Percentiles rank a stretch among this genome's conserved stretches.
phyloP scores from a whole-genome alignment of 164 flowering plant species.

The Saururus chinensis region DNA sequence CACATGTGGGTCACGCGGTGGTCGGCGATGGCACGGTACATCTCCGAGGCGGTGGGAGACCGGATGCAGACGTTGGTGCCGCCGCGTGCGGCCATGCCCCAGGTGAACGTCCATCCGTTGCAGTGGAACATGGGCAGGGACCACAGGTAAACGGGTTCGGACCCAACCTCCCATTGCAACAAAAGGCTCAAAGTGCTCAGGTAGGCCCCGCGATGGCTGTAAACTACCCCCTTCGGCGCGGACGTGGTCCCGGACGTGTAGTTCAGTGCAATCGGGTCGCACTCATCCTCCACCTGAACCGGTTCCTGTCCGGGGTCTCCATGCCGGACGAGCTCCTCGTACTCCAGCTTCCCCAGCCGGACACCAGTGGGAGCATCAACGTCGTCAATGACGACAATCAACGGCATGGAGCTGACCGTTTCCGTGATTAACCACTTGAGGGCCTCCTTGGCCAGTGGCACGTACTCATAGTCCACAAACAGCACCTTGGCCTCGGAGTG shows the following conservation, averaged over 20 bases:
- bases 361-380: slow-evolving; percentile 41
- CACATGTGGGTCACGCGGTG: slow-evolving; percentile 90
- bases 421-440: slow-evolving; percentile 11
- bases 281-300: slow-evolving; percentile 38
- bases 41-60: slow-evolving; percentile 44
- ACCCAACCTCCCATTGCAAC: slow-evolving; percentile 68
- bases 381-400: slow-evolving; percentile 63
- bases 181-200: slow-evolving; percentile 64
- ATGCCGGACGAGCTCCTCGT: slow-evolving; percentile 42
- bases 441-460: slow-evolving; percentile 42
- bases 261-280: slow-evolving; percentile 71
- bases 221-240: slow-evolving; percentile 81
- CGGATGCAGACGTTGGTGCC: slow-evolving; percentile 90
- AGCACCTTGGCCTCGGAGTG: slow-evolving; percentile 22
- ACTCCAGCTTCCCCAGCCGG: slow-evolving; percentile 48
- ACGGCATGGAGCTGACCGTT: slow-evolving; percentile 14
- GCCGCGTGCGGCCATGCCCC: slow-evolving; percentile 91
- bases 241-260: slow-evolving; percentile 95
- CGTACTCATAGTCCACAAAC: slow-evolving; percentile 45
- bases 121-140: slow-evolving; percentile 97
- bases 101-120: slow-evolving; percentile 95
- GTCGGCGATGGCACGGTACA: slow-evolving; percentile 37
- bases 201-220: slow-evolving; percentile 79
- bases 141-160: slow-evolving; percentile 76
- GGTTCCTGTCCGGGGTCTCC: slow-evolving; percentile 31